A percentile compares a stretch with the other conserved stretches of the same genome.
phyloP scores from a whole-genome alignment of 1,139 yeast genomes.

The Saccharomycopsis crataegensis region DNA sequence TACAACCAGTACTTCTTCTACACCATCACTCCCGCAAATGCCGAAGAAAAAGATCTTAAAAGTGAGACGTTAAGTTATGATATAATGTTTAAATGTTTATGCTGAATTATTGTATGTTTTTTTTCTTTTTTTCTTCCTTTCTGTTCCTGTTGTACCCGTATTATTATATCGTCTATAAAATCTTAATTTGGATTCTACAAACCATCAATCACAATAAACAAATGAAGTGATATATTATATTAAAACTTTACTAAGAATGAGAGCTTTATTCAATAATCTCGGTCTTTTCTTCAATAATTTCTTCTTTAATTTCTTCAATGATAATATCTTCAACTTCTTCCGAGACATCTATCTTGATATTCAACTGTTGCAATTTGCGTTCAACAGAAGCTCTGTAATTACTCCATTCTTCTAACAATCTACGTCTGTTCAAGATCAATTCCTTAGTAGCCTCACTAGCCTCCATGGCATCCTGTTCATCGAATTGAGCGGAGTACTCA shows the following conservation, averaged over 20 bases:
- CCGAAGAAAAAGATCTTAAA: conserved; percentile 39
- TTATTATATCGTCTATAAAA: no score
- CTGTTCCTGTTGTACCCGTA: not conserved
- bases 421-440: conserved; percentile 78
- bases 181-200: no score
- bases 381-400: conserved; percentile 61
- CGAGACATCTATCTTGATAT: conserved; percentile 30
- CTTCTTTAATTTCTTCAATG: conserved; percentile 65
- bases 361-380: conserved; percentile 39
- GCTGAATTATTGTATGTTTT: not conserved
- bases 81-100: not conserved
- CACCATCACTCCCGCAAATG: conserved; percentile 28
- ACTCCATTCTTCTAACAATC: conserved; percentile 79
- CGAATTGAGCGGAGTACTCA: conserved; percentile 88
- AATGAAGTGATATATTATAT: no score
- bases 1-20: conserved; percentile 23
- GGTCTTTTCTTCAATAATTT: conserved; percentile 49
- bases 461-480: conserved; percentile 94
- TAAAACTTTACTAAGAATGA: not conserved
- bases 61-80: conserved; percentile 26
- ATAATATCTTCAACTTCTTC: conserved; percentile 45
- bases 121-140: not conserved
- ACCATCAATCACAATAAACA: no score
- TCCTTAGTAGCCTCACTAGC: conserved; percentile 91
- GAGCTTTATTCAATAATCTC: conserved; percentile 47